A percentile compares a stretch with the other conserved stretches of the same genome.
These are phyloP conservation scores for Batrachochytrium dendrobatidis DNA, from an alignment of 371 early-diverging fungal species.

Conservation along the genomic window DNA sequence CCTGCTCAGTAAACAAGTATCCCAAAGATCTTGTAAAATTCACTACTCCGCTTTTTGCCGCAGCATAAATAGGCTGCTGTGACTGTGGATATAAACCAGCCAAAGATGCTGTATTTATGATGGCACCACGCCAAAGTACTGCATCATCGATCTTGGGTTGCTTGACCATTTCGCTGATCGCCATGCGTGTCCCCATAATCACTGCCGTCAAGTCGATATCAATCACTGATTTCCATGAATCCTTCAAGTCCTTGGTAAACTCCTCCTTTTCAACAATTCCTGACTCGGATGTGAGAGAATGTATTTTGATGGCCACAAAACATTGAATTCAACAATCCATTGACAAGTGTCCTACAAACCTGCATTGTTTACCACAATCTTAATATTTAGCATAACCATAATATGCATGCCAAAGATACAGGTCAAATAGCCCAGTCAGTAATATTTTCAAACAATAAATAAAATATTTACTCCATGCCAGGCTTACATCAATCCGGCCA, in stretches of 20 bases:
- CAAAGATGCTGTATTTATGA: constrained; percentile 72
- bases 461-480: not conserved
- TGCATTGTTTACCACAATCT: constrained; percentile 57
- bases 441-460: not conserved
- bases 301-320: too few species aligned
- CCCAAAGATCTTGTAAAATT: constrained; percentile 55
- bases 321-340: not conserved
- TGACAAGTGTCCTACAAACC: constrained; percentile 44
- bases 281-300: too few species aligned
- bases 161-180: constrained; percentile 49
- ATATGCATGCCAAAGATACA: not conserved
- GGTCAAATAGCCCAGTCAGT: not conserved
- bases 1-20: constrained; percentile 31
- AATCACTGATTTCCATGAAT: constrained; percentile 48
- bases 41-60: constrained; percentile 70
- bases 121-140: constrained; percentile 63
- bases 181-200: constrained; percentile 63
- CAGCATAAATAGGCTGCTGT: constrained; percentile 65
- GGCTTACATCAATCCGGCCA: constrained; percentile 45
- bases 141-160: too few species aligned
- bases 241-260: constrained; percentile 28
- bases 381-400: not conserved
- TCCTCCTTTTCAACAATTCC: constrained; percentile 35
- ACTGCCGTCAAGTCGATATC: constrained; percentile 55
- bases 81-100: constrained; percentile 65